phyloP scores from a whole-genome alignment of 2,329 filamentous ascomycete genomes.

The Exophiala aquamarina region DNA sequence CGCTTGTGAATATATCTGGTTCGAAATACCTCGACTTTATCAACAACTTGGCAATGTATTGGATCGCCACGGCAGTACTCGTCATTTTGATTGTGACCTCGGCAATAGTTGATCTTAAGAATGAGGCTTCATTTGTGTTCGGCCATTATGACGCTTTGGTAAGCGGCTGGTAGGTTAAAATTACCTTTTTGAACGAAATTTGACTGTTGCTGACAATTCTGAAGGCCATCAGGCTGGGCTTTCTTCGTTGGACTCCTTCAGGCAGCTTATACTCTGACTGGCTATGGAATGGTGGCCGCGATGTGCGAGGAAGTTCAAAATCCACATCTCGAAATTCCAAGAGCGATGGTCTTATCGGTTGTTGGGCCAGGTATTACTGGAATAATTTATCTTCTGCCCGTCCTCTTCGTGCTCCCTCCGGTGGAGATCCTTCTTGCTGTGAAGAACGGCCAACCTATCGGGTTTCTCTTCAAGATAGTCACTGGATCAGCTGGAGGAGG shows the following conservation, averaged over 20 bases:
- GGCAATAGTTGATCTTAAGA: constrained; percentile 42
- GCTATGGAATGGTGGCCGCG: constrained; percentile 65
- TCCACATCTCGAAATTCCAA: constrained; percentile 49
- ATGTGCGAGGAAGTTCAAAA: constrained; percentile 51
- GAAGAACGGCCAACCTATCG: constrained; percentile 47
- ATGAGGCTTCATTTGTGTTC: constrained; percentile 50
- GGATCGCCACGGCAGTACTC: constrained; percentile 62
- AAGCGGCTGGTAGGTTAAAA: constrained; percentile 34
- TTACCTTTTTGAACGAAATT: constrained; percentile 29
- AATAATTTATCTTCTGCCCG: constrained; percentile 49
- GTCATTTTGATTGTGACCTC: constrained; percentile 51
- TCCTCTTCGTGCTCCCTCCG: constrained; percentile 51
- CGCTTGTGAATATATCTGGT: constrained; percentile 64
- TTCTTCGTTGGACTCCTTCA: constrained; percentile 54
- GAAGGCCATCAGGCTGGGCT: constrained; percentile 61
- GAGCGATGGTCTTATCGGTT: constrained; percentile 51
- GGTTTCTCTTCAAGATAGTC: constrained; percentile 54
- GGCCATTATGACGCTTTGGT: constrained; percentile 54
- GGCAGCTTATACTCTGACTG: constrained; percentile 42
- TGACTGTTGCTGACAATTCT: background rate
- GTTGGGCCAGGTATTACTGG: constrained; percentile 50
- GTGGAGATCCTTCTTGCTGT: constrained; percentile 42
- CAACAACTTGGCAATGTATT: constrained; percentile 72
- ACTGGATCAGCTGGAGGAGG: constrained; percentile 44
- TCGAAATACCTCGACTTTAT: constrained; percentile 64